Conservation (phyloP, 768 basidiomycete species). For the Dictyophora rubrovolvata region DNA sequence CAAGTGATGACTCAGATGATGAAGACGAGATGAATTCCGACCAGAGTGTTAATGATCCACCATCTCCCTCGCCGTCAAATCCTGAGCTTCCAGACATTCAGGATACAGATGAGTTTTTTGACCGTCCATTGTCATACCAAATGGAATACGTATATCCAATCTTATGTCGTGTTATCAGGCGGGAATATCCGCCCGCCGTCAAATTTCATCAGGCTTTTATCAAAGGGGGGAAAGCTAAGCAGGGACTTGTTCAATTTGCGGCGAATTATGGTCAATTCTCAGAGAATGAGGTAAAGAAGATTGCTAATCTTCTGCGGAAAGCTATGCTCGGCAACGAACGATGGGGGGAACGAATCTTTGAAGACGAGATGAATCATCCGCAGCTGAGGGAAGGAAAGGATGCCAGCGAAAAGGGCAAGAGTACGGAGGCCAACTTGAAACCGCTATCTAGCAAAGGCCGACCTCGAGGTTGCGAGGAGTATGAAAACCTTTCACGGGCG, state of each 20-base stretch:
- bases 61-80: constrained; percentile 32
- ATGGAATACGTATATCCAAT: constrained; percentile 59
- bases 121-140: constrained; percentile 44
- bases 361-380: constrained; percentile 2
- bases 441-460: neutral
- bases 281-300: constrained; percentile 21
- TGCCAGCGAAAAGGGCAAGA: neutral
- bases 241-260: constrained; percentile 24
- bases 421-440: neutral
- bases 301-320: constrained; percentile 25
- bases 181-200: constrained; percentile 42
- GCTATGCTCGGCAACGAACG: constrained; percentile 16
- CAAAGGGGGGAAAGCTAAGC: constrained; percentile 42
- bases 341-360: neutral
- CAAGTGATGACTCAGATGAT: constrained; percentile 3
- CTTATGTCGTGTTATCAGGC: constrained; percentile 47
- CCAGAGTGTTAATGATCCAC: constrained; percentile 29
- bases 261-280: constrained; percentile 29
- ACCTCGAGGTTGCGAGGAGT: constrained; percentile 8
- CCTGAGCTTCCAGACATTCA: constrained; percentile 28
- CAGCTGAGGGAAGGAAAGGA: constrained; percentile 5
- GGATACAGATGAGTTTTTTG: constrained; percentile 27
- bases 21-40: neutral
- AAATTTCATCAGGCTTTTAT: constrained; percentile 45
- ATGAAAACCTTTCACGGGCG: constrained; percentile 9